These are phyloP conservation scores for Cystobasidium tubakii DNA, from an alignment of 768 basidiomycete genomes.

Conservation along the genomic window DNA sequence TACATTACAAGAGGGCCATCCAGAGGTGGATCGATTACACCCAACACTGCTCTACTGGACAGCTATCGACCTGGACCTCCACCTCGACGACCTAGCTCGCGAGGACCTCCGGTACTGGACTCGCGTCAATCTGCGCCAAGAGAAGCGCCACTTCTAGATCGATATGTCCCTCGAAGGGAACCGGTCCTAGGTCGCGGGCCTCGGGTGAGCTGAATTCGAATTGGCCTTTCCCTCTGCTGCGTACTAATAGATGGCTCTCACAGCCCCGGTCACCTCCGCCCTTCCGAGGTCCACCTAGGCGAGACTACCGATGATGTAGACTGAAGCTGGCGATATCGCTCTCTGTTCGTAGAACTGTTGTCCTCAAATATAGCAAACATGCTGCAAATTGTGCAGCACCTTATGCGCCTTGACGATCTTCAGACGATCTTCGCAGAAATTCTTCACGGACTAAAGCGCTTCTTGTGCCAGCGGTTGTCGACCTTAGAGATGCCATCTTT, in stretches of 20 bases:
- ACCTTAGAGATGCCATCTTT: too few species aligned
- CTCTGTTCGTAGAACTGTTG: neutral
- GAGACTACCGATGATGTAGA: neutral
- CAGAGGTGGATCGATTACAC: neutral
- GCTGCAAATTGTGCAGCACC: too few species aligned
- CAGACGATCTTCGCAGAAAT: too few species aligned
- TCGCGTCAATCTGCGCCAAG: neutral
- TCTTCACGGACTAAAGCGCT: too few species aligned
- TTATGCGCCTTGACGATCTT: too few species aligned
- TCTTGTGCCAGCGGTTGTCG: too few species aligned
- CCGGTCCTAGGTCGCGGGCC: neutral
- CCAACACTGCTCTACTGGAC: neutral
- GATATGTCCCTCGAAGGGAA: neutral
- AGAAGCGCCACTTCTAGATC: neutral
- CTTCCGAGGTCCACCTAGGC: neutral
- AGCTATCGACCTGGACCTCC: slow-evolving; percentile 15
- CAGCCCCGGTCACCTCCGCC: neutral
- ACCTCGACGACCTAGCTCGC: neutral
- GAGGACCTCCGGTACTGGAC: neutral
- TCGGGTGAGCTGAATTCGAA: neutral
- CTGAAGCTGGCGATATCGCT: neutral
- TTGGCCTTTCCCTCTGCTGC: neutral
- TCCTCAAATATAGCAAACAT: neutral
- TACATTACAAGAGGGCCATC: neutral
- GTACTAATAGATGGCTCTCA: neutral